Conservation (phyloP, 345 rosid species). For the Firmiana major region DNA sequence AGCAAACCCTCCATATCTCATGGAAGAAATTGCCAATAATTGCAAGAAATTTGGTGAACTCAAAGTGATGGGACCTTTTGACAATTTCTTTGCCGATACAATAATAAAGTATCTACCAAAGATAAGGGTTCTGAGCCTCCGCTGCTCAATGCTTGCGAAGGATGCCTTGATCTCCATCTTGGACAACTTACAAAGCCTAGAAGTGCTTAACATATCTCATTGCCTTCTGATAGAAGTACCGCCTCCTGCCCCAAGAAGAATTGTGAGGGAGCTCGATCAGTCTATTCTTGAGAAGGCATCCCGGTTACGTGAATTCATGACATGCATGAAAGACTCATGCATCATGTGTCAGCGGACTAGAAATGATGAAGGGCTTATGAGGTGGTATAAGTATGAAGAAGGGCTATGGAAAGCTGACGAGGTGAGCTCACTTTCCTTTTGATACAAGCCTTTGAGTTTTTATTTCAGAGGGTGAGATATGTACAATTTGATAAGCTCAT, state of each 20-base stretch:
- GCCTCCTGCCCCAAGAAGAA: conserved; percentile 35
- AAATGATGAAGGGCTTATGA: conserved; percentile 72
- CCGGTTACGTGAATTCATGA: conserved; percentile 49
- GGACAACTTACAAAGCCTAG: conserved; percentile 50
- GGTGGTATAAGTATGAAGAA: conserved; percentile 86
- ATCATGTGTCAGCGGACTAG: conserved; percentile 67
- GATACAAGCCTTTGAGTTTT: conserved; percentile 14
- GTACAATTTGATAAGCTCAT: not conserved
- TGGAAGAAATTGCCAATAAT: conserved; percentile 65
- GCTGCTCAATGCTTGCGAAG: conserved; percentile 51
- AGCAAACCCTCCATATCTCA: conserved; percentile 53
- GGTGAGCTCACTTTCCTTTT: conserved; percentile 52
- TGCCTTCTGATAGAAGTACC: conserved; percentile 53
- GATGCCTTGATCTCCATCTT: conserved; percentile 61
- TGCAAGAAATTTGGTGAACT: conserved; percentile 64
- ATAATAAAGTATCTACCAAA: not conserved
- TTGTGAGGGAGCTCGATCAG: conserved; percentile 47
- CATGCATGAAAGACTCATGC: conserved; percentile 60
- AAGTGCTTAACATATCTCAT: conserved; percentile 83
- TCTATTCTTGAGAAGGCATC: conserved; percentile 47
- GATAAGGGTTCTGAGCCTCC: conserved; percentile 42
- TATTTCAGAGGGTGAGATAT: not conserved
- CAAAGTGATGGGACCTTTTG: conserved; percentile 29
- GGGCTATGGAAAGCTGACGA: conserved; percentile 80
- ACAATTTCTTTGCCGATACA: not conserved